Base-by-base conservation (phyloP, 1,139 yeast species). In the Candida tropicalis region DNA sequence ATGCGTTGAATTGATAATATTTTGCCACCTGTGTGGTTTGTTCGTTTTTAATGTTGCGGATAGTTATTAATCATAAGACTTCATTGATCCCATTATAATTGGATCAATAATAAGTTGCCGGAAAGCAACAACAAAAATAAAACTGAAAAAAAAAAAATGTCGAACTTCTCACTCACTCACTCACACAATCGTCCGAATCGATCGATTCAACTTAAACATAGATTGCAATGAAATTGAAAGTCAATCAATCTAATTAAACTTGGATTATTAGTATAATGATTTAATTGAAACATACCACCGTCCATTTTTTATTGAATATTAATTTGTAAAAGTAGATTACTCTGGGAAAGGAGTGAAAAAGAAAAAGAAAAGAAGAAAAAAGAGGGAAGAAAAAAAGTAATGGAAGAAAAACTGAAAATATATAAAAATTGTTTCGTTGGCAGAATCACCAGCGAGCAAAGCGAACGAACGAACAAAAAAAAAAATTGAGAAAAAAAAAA, bases 241-340 rank as follows among this genome's bases (percentile, higher is more conserved):
- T 44, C 53, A 47, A 50, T 47, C 50, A 46, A 44, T 45, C 43
- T 27, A 27, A 44, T 44, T 43, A 11, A n/a, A 27, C 35, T 17
- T 32, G 22, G 17, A 35, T 22, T 28, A 44, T 51, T 66, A 27
- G 33, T 12, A 27, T 10, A 12, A 10, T 18, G 17, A 22, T 4
- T 17, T 5, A 15, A 20, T 5, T 9, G 11, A 20, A 36, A 70
- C 76, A 66, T 70, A 70, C 76, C 76, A 64, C 76, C 75, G 74
- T 70, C 76, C 76, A 70, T 70, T 58, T 66, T 50, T 16, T 35
- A 28, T 38, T 22, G 22, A 26, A n/a, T 31, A 39, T 39, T 35
- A 18, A 40, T 18, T 16, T 26, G 38, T 39, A 33, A 18, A 35
- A 33, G 22, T 35, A 23, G 37, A 28, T 11, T 18, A 35, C 16